Conservation (phyloP, 441 rosid species). For the Iberis amara region DNA sequence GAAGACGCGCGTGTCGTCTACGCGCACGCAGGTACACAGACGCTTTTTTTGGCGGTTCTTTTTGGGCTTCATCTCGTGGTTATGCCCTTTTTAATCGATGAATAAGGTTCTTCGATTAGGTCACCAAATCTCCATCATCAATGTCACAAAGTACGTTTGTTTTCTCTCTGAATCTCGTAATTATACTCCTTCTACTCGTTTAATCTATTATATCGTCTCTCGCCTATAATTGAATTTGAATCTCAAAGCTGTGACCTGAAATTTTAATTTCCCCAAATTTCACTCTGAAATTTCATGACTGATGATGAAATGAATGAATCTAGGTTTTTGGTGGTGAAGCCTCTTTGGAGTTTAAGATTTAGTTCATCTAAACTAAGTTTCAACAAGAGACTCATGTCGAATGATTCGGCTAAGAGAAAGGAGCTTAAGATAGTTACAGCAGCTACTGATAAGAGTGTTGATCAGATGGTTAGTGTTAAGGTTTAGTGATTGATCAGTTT, state of each 20-base stretch:
- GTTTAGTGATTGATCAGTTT: neutral
- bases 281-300: slow-evolving; percentile 9
- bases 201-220: too few species aligned
- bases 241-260: slow-evolving; percentile 17
- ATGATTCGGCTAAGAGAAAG: slow-evolving; percentile 27
- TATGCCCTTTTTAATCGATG: slow-evolving; percentile 27
- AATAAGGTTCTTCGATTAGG: slow-evolving; percentile 42
- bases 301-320: slow-evolving; percentile 20
- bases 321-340: slow-evolving; percentile 47
- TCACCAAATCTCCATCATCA: slow-evolving; percentile 30
- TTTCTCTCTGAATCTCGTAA: neutral
- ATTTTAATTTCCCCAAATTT: neutral
- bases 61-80: neutral
- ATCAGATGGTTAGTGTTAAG: slow-evolving; percentile 24
- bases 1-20: too few species aligned
- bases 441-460: slow-evolving; percentile 18
- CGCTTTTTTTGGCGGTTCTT: slow-evolving; percentile 30
- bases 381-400: slow-evolving; percentile 36
- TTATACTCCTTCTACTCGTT: neutral
- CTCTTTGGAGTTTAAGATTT: slow-evolving; percentile 31
- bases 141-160: slow-evolving; percentile 34
- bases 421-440: slow-evolving; percentile 22
- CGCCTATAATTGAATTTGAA: too few species aligned
- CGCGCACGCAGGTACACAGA: too few species aligned
- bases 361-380: slow-evolving; percentile 33